Conservation (phyloP, 768 basidiomycete genomes). For the Collybia sordida region DNA sequence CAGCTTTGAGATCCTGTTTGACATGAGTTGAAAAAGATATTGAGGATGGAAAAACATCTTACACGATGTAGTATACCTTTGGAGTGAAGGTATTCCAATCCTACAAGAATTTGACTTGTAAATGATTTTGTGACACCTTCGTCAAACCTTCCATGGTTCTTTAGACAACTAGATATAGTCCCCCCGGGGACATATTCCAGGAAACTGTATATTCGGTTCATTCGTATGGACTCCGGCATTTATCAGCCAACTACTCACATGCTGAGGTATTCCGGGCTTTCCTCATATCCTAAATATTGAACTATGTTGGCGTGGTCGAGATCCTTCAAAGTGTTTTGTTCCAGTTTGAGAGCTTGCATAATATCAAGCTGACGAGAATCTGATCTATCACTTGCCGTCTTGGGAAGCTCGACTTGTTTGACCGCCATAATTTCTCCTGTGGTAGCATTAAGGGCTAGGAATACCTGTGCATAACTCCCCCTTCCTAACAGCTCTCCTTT, state of each 20-base stretch:
- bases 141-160: slow-evolving; percentile 78
- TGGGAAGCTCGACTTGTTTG: slow-evolving; percentile 90
- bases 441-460: slow-evolving; percentile 83
- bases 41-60: slow-evolving; percentile 14
- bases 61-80: slow-evolving; percentile 86
- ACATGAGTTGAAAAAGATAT: slow-evolving; percentile 3
- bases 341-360: slow-evolving; percentile 80
- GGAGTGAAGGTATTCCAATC: slow-evolving; percentile 85
- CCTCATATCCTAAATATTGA: slow-evolving; percentile 87
- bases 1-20: slow-evolving; percentile 82
- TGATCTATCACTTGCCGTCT: slow-evolving; percentile 66
- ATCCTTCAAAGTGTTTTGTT: slow-evolving; percentile 83
- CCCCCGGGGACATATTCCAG: slow-evolving; percentile 96
- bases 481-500: slow-evolving; percentile 91
- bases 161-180: slow-evolving; percentile 78
- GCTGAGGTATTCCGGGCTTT: slow-evolving; percentile 69
- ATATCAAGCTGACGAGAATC: slow-evolving; percentile 65
- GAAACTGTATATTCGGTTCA: slow-evolving; percentile 53
- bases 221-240: neutral
- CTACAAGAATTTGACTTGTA: slow-evolving; percentile 80
- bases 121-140: slow-evolving; percentile 87
- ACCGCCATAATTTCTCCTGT: slow-evolving; percentile 95
- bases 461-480: slow-evolving; percentile 94
- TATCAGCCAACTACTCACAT: slow-evolving; percentile 52
- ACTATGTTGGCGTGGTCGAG: slow-evolving; percentile 92